phyloP scores from a whole-genome alignment of 805 yeast genomes.

The Teunomyces funiuensis region DNA sequence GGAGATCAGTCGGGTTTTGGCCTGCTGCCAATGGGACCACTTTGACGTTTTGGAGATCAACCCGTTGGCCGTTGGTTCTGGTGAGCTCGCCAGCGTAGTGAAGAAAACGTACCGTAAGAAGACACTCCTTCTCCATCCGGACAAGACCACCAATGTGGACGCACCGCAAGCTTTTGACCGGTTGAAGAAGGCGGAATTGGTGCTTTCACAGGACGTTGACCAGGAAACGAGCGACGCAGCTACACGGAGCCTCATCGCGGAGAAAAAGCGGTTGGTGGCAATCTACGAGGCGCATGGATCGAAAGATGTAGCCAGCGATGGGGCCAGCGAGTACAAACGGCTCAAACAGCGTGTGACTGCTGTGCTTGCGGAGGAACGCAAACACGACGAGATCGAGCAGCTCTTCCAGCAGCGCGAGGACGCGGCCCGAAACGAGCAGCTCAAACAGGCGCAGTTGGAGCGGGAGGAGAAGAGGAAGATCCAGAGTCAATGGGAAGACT shows the following conservation, averaged over 20 bases:
- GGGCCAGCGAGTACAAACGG: too few relatives aligned
- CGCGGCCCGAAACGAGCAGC: conserved; percentile 21
- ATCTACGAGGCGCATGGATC: conserved; percentile 24
- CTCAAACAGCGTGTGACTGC: conserved; percentile 43
- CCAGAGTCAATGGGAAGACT: conserved; percentile 59
- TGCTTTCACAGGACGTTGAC: conserved; percentile 20
- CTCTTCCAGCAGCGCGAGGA: conserved; percentile 29
- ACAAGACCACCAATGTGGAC: conserved; percentile 52
- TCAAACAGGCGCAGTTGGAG: conserved; percentile 36
- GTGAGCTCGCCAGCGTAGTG: conserved; percentile 38
- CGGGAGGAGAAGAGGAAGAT: conserved; percentile 41
- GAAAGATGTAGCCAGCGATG: too few relatives aligned
- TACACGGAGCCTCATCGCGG: conserved; percentile 12
- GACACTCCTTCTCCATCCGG: conserved; percentile 69
- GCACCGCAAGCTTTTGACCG: conserved; percentile 66
- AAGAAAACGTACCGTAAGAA: conserved; percentile 53
- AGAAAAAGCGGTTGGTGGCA: conserved; percentile 24
- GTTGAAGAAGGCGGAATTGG: conserved; percentile 52
- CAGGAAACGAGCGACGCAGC: conserved; percentile 7
- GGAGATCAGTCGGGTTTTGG: conserved; percentile 57
- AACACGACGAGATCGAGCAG: conserved; percentile 27
- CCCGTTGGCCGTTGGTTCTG: conserved; percentile 34
- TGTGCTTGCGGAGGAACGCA: conserved; percentile 40
- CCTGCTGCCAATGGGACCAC: conserved; percentile 49
- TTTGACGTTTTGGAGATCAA: conserved; percentile 51